These are phyloP conservation scores for Sphagnum tenellum DNA, from an alignment of 225 moss, liverwort and hornwort genomes.

Conservation along the genomic window DNA sequence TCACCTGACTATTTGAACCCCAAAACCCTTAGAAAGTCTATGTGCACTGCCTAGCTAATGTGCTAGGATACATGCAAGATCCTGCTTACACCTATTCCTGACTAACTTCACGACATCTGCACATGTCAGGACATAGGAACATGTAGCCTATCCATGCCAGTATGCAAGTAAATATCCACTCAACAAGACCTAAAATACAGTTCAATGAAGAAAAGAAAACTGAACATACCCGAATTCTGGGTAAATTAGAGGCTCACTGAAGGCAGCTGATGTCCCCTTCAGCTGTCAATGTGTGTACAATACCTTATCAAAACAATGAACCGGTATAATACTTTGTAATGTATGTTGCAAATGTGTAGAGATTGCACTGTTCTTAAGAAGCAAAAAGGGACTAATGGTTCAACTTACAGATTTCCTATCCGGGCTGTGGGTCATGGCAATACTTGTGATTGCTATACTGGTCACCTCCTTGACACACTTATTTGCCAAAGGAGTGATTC, in stretches of 20 bases:
- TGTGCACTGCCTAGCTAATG: too few relatives aligned
- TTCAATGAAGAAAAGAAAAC: not conserved
- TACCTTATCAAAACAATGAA: conserved; percentile 1
- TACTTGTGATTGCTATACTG: conserved; percentile 10
- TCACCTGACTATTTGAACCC: too few relatives aligned
- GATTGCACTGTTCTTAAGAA: not conserved
- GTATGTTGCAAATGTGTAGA: not conserved
- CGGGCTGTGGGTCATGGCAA: conserved; percentile 6
- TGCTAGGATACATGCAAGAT: too few relatives aligned
- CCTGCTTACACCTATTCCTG: too few relatives aligned
- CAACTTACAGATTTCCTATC: conserved; percentile 6
- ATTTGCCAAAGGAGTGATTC: conserved; percentile 24
- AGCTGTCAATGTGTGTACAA: conserved; percentile 8
- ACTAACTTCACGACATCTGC: too few relatives aligned
- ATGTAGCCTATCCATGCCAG: too few relatives aligned
- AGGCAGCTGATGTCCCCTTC: conserved; percentile 14
- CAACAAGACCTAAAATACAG: not conserved
- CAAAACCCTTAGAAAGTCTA: too few relatives aligned
- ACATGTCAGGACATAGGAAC: too few relatives aligned
- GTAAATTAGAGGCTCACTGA: conserved; percentile 23
- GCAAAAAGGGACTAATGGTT: not conserved
- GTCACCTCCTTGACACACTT: conserved; percentile 13
- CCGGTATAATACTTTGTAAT: not conserved
- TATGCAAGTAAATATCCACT: not conserved
- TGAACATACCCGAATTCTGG: conserved; percentile 17